Base-by-base conservation (phyloP, 768 basidiomycete species). In the Boletus edulis region DNA sequence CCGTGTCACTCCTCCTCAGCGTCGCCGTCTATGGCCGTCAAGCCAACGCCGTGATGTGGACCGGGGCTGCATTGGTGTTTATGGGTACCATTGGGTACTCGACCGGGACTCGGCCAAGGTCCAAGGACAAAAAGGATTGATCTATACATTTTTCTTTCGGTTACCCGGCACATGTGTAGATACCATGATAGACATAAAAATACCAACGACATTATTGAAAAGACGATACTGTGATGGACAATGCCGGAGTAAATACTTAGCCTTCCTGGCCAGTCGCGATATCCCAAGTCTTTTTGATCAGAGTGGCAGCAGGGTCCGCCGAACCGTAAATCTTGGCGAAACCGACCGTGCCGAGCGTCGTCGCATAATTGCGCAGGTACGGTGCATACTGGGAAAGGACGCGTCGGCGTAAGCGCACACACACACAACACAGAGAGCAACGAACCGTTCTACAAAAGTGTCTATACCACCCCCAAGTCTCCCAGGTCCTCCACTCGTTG, bases 401-500 rank as follows among this genome's bases (percentile, higher is more conserved):
- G 5, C 24, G 24, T 24, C 24, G 24, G 29, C 7, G 54, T 60
- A 4, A 60, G 57, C 32, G 8, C 7, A 1, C 1, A 27, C 0
- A 15, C 3, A 9, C 43, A 6, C 20, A 38, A 15, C 3, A 9
- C 43, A 6, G 22, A 38, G 24, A 38, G 13, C 75, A 43, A 62
- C 90, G 59, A 51, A 94, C 93, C 69, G 74, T 78, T 63, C 91
- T 78, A 70, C 89, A 90, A 74, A 93, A 94, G 62, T 96, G 91
- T 56, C 89, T 77, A 62, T 89, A 94, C 93, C 93, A 95, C 3
- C 89, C 86, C 87, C 90, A 93, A 0, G 86, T 89, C 73, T 90
- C 86, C 91, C 91, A 94, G 1, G 81, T 77, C 64, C 81, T 80
- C 93, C 93, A 95, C 51, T 89, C 86, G 27, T 84, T 81, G 37